Base-by-base conservation (phyloP, 371 early-diverging fungal species). In the Mortierella sp. region DNA sequence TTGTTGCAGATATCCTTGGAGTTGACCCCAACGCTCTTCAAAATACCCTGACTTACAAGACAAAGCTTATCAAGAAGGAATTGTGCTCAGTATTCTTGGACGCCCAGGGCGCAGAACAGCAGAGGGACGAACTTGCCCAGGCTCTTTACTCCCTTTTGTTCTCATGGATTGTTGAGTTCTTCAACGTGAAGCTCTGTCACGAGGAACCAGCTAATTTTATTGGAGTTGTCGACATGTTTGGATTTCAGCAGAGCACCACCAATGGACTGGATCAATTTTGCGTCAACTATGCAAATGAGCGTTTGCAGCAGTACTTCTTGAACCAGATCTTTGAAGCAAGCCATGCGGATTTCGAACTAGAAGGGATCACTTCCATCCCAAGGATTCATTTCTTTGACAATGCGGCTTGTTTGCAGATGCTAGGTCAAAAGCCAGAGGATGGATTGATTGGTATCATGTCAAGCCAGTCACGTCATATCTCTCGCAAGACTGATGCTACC, bases 31-130 rank as follows among this genome's bases (percentile, higher is more conserved):
- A 85, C 58, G 91, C 91, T 10, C 85, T 99, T 56, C 95, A 96
- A 83, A 89, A 89, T 70, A 92, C 94, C 0, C 84, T 99, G 66
- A 94, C 94, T 4, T 94, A 95, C 87, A 92, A 94, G 83, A 93
- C 95, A n/a, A 87, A 89, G 64, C 68, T 90, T 72, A 87, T 89
- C 32, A 89, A 92, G 56, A 89, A 91, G 65, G 97, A 97, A 66
- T 83, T 96, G 34, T 96, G 94, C 67, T 95, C 97, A 3, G 89
- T 96, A 10, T 95, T 95, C 59, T 87, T 98, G 61, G 92, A 96
- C 78, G 86, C 90, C n/a, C 90, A 91, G 42, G 92, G 89, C 31
- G 97, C 98, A 1, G 78, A 81, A 15, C 61, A 66, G 2, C 88
- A 93, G 68, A 82, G 94, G 10, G 94, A 94, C 68, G 84, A 86